Evolutionary conservation across 2,329 filamentous ascomycete species (phyloP), one percentile per base, ranked within the genome.

Genomic region (Amylocarpus encephaloides): DNA sequence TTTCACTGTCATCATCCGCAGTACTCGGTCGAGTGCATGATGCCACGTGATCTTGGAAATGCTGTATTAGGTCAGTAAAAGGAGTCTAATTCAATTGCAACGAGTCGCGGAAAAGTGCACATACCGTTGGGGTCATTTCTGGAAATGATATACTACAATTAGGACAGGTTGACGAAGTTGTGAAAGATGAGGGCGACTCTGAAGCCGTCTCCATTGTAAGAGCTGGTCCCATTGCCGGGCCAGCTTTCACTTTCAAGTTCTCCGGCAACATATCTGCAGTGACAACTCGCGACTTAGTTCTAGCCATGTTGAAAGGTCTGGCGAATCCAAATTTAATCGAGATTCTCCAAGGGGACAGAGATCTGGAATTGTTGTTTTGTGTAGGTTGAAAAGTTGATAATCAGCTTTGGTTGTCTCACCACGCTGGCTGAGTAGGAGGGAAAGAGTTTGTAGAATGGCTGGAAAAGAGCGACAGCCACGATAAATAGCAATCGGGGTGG

Each of bases 21-120:
- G 51, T 57, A 48, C 46, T 53, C 40, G 56, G 53, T 18, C 51
- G 48, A 46, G 48, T 56, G 49, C 61, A 64, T 43, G 48, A 48
- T 16, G 53, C 52, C 60, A 64, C 59, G 59, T 65, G 63, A 61
- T 59, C 46, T 6, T 51, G 45, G 51, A 59, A 62, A 46, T 62
- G 54, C 63, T 64, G 51, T 43, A 57, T 47, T 42, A 55, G 49
- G 52, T 63, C 51, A 62, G 51, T 53, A 52, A 44, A 43, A 15
- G 39, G 30, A 41, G 16, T 41, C 39, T 32, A 39, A 13, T 33
- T 38, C 32, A 47, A 48, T 42, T 33, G 34, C 13, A 32, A 16
- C 22, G 16, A n/a, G n/a, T 11, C 19, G 15, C 15, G 34, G 30
- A 19, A 32, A 43, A 41, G 33, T 19, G 34, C 2, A 49, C 46